Evolutionary conservation across 345 rosid species (phyloP).

Genomic region (Adansonia digitata): DNA sequence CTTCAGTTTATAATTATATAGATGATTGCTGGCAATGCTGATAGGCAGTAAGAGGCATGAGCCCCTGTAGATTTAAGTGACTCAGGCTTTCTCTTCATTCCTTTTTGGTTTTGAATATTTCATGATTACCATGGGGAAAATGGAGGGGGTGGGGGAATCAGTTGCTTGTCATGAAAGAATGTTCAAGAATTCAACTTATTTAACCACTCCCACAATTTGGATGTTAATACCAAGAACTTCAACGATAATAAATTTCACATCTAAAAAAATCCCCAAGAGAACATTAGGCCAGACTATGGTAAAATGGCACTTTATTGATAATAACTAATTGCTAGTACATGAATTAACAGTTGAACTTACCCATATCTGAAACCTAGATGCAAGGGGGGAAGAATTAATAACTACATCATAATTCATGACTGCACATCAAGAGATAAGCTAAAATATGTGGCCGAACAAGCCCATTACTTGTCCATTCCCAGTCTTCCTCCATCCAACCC

Average conservation of each 20-base stretch:
- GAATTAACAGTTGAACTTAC: neutral
- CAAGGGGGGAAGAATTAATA: neutral
- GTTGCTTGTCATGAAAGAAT: neutral
- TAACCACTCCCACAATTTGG: neutral
- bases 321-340: neutral
- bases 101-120: neutral
- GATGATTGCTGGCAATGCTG: neutral
- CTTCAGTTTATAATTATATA: neutral
- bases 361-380: neutral
- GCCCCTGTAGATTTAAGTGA: neutral
- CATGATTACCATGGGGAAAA: neutral
- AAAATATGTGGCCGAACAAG: neutral
- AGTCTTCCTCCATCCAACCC: too few species aligned
- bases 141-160: neutral
- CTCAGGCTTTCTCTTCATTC: neutral
- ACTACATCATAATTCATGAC: neutral
- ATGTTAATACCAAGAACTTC: neutral
- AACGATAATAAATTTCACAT: neutral
- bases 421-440: constrained; percentile 1
- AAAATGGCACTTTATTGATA: too few species aligned
- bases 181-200: neutral
- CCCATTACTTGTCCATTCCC: neutral
- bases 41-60: neutral
- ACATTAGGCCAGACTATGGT: neutral
- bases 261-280: neutral